Base-by-base conservation (phyloP, 1,284 basidiomycete species). In the Trametes polyzona region DNA sequence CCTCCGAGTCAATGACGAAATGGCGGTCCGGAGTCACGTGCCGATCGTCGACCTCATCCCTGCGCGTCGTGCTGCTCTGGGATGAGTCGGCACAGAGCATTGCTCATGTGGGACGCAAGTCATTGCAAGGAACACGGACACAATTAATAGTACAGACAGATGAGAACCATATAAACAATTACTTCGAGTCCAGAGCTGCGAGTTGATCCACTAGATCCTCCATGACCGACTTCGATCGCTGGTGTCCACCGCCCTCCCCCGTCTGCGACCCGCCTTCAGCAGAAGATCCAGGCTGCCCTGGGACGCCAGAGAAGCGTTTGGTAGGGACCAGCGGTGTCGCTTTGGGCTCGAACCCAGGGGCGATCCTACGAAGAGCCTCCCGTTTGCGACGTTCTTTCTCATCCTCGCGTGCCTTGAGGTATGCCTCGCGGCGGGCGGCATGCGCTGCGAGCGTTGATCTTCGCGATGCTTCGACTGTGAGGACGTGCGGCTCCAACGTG, bases 401-500 rank as follows among this genome's bases (percentile, higher is more conserved):
- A 19, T 90, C 87, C 49, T 90, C 84, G 29, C 92, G 81, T 1
- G 84, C 75, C 23, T 77, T 81, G 12, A 96, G 78, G 63, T 88
- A 84, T 0, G 86, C 83, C 42, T 90, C 86, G 51, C 89, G 82
- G 9, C 85, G 82, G 1, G 87, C 79, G 4, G 82, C 71, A 59
- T 90, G 83, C 11, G 90, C 79, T 0, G 85, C 79, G 30, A 91
- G 78, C 1, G 88, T 88, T 16, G 80, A 74, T 55, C 85, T 77
- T 8, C 90, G 86, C 3, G 91, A 81, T 0, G 87, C 81, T 69
- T 89, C 86, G 47, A 92, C 73, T 1, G 86, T 82, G 53, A 95
- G 71, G 61, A 94, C 80, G 68, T 96, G 94, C 0, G 88, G 83
- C 68, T 97, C 95, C 50, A 97, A 82, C 0, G 93, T 91, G 77